Percentiles rank a stretch among this genome's conserved stretches.
Conservation (phyloP, 768 basidiomycete genomes). For the Naganishia antarctica region DNA sequence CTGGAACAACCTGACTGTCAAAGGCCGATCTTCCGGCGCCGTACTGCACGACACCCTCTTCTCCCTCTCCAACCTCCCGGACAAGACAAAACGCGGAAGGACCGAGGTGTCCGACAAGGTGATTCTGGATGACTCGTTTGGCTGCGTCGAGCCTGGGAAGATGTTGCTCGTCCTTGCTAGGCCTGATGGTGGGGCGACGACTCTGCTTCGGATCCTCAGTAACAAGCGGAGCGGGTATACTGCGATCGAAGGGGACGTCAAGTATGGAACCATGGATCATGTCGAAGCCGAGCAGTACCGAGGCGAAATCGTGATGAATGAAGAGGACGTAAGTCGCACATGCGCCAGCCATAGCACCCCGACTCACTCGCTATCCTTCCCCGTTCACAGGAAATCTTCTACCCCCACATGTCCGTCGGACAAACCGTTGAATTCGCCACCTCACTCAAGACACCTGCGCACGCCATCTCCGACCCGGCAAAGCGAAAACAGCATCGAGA, state of each 20-base stretch:
- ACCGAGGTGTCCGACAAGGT: conserved; percentile 45
- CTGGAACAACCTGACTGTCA: conserved; percentile 22
- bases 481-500: conserved; percentile 37
- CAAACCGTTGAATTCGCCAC: conserved; percentile 43
- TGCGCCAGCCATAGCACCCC: not conserved
- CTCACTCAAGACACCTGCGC: conserved; percentile 37
- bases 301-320: conserved; percentile 28
- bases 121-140: conserved; percentile 57
- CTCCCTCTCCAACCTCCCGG: conserved; percentile 19
- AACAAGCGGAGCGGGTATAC: conserved; percentile 69
- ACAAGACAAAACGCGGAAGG: not conserved
- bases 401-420: conserved; percentile 40
- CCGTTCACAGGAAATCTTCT: conserved; percentile 35
- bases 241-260: conserved; percentile 62
- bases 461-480: conserved; percentile 26
- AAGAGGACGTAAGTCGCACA: conserved; percentile 19
- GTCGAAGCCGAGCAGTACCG: conserved; percentile 27
- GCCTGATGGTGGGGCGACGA: conserved; percentile 77
- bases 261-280: conserved; percentile 56
- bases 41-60: conserved; percentile 26
- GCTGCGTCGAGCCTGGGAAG: conserved; percentile 59
- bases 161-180: conserved; percentile 63
- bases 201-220: conserved; percentile 71
- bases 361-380: not conserved
- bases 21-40: conserved; percentile 10